Conservation (phyloP, 768 basidiomycete genomes). For the Dictyophora rubrovolvata region DNA sequence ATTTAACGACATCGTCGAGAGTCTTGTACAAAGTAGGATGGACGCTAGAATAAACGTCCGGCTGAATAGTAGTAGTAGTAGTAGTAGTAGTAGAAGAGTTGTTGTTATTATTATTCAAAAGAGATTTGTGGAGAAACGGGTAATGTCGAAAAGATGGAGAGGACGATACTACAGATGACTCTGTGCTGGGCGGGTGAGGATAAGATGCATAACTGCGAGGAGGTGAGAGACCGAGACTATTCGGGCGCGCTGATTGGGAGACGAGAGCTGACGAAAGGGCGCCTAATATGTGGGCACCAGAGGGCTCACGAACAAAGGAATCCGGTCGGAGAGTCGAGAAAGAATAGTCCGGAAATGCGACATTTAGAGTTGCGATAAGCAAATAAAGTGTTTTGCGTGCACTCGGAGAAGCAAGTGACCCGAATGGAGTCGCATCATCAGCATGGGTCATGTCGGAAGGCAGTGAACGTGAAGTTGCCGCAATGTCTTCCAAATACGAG, state of each 20-base stretch:
- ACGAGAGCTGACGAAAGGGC: slow-evolving; percentile 76
- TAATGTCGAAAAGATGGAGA: slow-evolving; percentile 61
- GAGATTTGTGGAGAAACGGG: slow-evolving; percentile 53
- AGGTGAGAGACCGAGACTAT: slow-evolving; percentile 52
- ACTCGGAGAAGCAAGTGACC: slow-evolving; percentile 74
- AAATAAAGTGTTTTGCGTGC: slow-evolving; percentile 91
- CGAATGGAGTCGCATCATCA: slow-evolving; percentile 78
- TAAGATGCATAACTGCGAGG: slow-evolving; percentile 83
- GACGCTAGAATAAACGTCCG: slow-evolving; percentile 68
- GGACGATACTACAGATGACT: slow-evolving; percentile 43
- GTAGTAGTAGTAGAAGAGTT: slow-evolving; percentile 18
- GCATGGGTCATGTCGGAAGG: slow-evolving; percentile 62
- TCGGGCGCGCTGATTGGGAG: slow-evolving; percentile 37
- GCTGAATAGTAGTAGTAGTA: slow-evolving; percentile 42
- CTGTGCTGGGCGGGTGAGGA: slow-evolving; percentile 55
- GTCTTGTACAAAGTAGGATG: slow-evolving; percentile 83
- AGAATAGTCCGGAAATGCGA: slow-evolving; percentile 96
- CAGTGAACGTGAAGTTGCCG: slow-evolving; percentile 75
- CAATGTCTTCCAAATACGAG: slow-evolving; percentile 65
- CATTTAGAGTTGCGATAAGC: slow-evolving; percentile 92
- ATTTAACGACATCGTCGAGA: slow-evolving; percentile 81
- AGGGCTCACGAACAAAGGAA: slow-evolving; percentile 75
- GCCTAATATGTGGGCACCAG: slow-evolving; percentile 66
- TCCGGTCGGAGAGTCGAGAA: slow-evolving; percentile 87
- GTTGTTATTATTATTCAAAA: slow-evolving; percentile 40